Conservation (phyloP, 805 yeast species). For the Candida pseudoglaebosa region DNA sequence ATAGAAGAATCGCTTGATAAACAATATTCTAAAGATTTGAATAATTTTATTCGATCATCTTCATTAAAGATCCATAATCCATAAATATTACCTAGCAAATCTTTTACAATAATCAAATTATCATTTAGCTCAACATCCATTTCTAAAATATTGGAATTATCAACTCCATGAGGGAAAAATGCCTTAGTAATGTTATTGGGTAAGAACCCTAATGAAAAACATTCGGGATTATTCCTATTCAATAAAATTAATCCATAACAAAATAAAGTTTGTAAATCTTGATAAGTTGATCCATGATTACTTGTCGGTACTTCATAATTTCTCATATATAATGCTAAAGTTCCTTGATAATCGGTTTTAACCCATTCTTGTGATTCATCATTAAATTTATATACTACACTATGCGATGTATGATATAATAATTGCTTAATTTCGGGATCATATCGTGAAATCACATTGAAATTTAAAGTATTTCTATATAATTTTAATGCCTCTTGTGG, state of each 20-base stretch:
- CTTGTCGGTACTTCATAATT: conserved; percentile 30
- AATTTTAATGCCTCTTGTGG: conserved; percentile 51
- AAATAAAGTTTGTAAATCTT: conserved; percentile 43
- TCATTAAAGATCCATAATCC: conserved; percentile 78
- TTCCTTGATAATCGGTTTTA: conserved; percentile 67
- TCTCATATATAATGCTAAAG: conserved; percentile 60
- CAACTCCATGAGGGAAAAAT: conserved; percentile 34
- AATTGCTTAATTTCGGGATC: conserved; percentile 70
- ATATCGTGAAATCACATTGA: conserved; percentile 72
- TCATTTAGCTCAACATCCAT: conserved; percentile 68
- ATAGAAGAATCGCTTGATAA: conserved; percentile 25
- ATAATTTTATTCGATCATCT: conserved; percentile 59
- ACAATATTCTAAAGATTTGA: conserved; percentile 41
- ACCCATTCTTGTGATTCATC: conserved; percentile 60
- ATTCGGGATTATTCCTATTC: conserved; percentile 64
- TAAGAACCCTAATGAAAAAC: conserved; percentile 66
- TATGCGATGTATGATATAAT: conserved; percentile 65
- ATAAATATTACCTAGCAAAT: conserved; percentile 63
- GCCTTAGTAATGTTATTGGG: conserved; percentile 49
- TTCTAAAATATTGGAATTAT: conserved; percentile 31
- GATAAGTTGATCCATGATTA: conserved; percentile 13
- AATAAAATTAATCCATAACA: conserved; percentile 67
- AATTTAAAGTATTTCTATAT: conserved; percentile 65
- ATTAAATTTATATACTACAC: conserved; percentile 65
- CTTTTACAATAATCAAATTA: conserved; percentile 66